A percentile compares a stretch with the other conserved stretches of the same genome.
phyloP scores from a whole-genome alignment of 192 early-diverging fungal genomes.

The Rhizophagus clarus region DNA sequence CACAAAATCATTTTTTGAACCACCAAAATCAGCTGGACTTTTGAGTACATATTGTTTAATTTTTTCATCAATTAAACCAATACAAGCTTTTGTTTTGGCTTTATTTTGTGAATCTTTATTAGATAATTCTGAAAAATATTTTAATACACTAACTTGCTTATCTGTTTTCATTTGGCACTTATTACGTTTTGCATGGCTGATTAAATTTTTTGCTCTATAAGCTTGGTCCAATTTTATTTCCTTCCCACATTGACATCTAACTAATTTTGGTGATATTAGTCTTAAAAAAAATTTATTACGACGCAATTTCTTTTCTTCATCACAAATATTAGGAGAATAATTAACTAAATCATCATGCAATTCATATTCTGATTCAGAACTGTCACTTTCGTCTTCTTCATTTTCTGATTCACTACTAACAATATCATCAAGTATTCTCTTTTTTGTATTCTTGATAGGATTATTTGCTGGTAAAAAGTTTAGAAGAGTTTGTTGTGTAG shows the following conservation, averaged over 20 bases:
- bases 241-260: not conserved
- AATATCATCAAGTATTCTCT: no score
- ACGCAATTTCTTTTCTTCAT: not conserved
- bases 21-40: not conserved
- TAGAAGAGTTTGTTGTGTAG: no score
- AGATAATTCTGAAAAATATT: not conserved
- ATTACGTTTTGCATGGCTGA: not conserved
- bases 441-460: no score
- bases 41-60: not conserved
- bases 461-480: no score
- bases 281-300: not conserved
- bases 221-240: not conserved
- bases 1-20: not conserved
- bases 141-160: not conserved
- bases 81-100: not conserved
- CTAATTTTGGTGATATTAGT: not conserved
- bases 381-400: not conserved
- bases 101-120: not conserved
- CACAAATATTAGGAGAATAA: not conserved
- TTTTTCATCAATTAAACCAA: not conserved
- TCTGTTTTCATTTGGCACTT: not conserved
- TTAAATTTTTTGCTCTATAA: not conserved
- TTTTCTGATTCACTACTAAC: not conserved
- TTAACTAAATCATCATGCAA: not conserved
- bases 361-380: not conserved